Evolutionary conservation across 257 asterid genomes (phyloP).

Genomic region (Vinca minor): DNA sequence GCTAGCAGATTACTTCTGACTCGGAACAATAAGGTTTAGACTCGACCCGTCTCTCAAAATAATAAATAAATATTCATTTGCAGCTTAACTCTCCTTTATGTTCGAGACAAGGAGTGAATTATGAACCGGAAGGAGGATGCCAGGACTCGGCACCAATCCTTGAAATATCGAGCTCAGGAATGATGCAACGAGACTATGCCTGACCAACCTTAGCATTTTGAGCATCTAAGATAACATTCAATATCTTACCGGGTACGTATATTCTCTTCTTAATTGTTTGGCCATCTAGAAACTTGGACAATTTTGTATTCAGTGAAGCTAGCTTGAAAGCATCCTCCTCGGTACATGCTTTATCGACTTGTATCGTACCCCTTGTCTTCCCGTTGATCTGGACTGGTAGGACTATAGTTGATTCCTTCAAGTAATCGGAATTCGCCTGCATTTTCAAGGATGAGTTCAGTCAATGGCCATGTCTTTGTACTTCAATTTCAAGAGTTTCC

Average conservation of each 20-base stretch:
- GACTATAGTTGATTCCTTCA: constrained; percentile 55
- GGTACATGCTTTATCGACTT: constrained; percentile 63
- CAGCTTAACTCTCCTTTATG: not conserved
- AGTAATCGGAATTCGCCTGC: constrained; percentile 72
- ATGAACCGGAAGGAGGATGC: not conserved
- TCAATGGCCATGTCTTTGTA: not conserved
- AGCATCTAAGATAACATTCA: constrained; percentile 57
- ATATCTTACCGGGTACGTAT: constrained; percentile 71
- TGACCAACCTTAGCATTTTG: constrained; percentile 45
- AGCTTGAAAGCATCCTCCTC: constrained; percentile 71
- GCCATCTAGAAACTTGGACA: constrained; percentile 59
- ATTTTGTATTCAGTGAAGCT: constrained; percentile 62
- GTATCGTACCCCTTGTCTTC: constrained; percentile 87
- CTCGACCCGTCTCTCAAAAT: no score
- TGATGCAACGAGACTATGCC: constrained; percentile 9
- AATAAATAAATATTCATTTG: no score
- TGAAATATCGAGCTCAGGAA: not conserved
- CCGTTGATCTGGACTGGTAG: constrained; percentile 92
- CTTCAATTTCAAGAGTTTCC: not conserved
- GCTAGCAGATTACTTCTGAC: no score
- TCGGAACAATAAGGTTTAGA: no score
- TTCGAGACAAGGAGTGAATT: not conserved
- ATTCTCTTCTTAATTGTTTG: constrained; percentile 64
- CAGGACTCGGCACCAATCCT: not conserved
- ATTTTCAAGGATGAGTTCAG: constrained; percentile 2